Conservation (phyloP, 73 alveolate genomes). For the Uronychia binucleata region DNA sequence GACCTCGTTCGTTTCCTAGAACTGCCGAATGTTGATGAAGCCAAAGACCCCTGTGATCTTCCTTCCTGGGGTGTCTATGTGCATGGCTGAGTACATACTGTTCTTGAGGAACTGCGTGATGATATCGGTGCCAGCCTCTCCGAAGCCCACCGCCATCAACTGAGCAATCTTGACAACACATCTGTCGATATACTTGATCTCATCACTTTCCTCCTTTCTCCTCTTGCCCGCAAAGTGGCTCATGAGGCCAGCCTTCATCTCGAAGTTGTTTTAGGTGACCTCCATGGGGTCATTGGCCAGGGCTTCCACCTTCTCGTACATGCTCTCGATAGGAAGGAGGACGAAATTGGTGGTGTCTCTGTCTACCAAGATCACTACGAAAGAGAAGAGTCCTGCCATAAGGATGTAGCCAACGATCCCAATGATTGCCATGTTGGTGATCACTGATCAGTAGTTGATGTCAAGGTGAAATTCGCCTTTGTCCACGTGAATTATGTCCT, state of each 20-base stretch:
- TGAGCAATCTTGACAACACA: background rate
- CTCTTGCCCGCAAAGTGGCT: background rate
- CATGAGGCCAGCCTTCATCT: background rate
- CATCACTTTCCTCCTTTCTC: background rate
- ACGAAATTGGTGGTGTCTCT: background rate
- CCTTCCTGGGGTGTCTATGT: constrained; percentile 87
- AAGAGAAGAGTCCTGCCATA: background rate
- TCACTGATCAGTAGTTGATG: background rate
- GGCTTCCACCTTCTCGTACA: background rate
- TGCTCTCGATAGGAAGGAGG: background rate
- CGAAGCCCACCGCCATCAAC: constrained; percentile 81
- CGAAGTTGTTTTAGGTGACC: background rate
- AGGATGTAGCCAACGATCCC: background rate
- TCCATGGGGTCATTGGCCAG: background rate
- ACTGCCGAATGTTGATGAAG: constrained; percentile 86
- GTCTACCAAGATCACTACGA: background rate
- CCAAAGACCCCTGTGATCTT: constrained; percentile 84
- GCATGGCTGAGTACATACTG: constrained; percentile 73
- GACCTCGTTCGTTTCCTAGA: constrained; percentile 86
- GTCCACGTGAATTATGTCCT: background rate
- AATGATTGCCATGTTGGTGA: background rate
- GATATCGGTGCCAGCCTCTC: constrained; percentile 93
- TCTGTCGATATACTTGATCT: background rate
- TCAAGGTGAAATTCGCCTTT: background rate
- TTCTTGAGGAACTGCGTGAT: constrained; percentile 77